Base-by-base conservation (phyloP, 1,284 basidiomycete genomes). In the Malassezia arunalokei region DNA sequence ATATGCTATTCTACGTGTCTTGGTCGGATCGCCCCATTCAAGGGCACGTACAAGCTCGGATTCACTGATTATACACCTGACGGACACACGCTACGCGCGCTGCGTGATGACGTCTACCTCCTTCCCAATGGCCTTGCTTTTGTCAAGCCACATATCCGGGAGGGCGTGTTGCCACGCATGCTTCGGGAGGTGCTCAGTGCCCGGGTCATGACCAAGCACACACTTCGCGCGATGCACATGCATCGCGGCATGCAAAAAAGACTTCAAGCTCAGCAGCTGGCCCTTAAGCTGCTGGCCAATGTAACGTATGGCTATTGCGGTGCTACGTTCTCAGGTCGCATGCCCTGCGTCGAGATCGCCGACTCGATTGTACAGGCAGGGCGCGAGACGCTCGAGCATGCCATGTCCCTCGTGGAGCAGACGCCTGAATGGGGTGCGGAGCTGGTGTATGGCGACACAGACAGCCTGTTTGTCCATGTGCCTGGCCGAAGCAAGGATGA, bases 361-460 rank as follows among this genome's bases (percentile, higher is more conserved):
- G 92, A 98, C 69, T 88, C 88, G 50, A 96, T 98, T 60, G 92
- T 98, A 0, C 91, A 96, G 75, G 90, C 82, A 17, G 92, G 92
- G 2, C 79, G 92, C 35, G 91, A 96, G 75, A 96, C 89, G 0
- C 77, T 98, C 15, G 91, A 96, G 74, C 88, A 89, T 86, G 89
- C 92, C 0, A 87, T 95, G 59, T 78, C 80, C 40, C 66, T 83
- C 30, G 91, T 98, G 56, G 54, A 50, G 31, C 76, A 78, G 0
- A 85, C 81, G 2, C 76, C 77, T 40, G 84, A 83, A 68, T 96
- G 92, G 92, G 85, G 83, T 5, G 91, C 87, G 2, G 80, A 83
- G 64, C 86, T 95, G 5, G 88, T 96, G 5, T 98, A 98, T 68
- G 92, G 94, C n/a, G 92, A 98, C 66, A 98, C 94, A 0, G 92